Base-by-base conservation (phyloP, 768 basidiomycete genomes). In the Calocera viscosa region DNA sequence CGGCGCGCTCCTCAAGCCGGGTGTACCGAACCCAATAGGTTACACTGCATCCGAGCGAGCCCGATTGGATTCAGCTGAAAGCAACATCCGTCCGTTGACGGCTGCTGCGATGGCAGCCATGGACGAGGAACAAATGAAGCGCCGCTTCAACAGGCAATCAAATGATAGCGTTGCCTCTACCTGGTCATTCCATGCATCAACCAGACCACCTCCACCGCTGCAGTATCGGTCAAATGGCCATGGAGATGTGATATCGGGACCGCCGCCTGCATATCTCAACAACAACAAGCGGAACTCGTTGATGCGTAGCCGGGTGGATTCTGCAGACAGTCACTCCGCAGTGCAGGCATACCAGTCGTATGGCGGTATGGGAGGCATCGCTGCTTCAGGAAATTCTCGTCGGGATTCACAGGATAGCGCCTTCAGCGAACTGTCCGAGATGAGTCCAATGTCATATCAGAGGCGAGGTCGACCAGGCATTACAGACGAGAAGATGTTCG, bases 271-370 rank as follows among this genome's bases (percentile, higher is more conserved):
- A 2, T 60, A 28, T 19, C 53, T 60, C 2, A 60, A 60, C 53
- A 60, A 60, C 53, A 60, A 60, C 30, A 60, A 60, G 53, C 53
- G 53, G 5, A 60, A 60, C 26, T 60, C 53, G 14, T 32, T 60
- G 26, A 60, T 60, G 53, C 53, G 53, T 5, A 60, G 30, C 26
- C 53, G 53, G 5, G 39, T 10, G 11, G 53, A 60, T 10, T 60
- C 53, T 2, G 26, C 19, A 8, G 53, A 60, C 22, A 60, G 53
- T 32, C 53, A 60, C 8, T 60, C 53, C 22, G 53, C 30, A 10
- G 53, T 26, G 10, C 30, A 60, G 16, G 53, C 53, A 10, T 60
- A 60, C 19, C 53, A 28, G 30, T 28, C 26, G 14, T 26, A 60
- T 16, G 53, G 53, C 2, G 30, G 53, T 26, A 32, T 60, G 7